Evolutionary conservation across 495 filamentous ascomycete genomes (phyloP).

Genomic region (Aspergillus indologenus): DNA sequence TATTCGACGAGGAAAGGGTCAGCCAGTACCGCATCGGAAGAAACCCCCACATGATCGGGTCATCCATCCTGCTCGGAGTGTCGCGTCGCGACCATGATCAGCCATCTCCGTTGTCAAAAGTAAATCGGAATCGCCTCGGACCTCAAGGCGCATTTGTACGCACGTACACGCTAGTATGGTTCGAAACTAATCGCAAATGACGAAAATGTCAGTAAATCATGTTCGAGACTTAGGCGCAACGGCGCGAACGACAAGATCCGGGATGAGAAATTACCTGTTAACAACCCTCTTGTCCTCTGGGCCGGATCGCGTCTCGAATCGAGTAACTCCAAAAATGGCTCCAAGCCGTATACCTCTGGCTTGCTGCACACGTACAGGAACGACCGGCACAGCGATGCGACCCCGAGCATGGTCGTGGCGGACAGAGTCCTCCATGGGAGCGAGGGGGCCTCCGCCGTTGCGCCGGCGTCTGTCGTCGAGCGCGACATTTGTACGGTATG

Average conservation of each 20-base stretch:
- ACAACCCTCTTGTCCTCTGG: conserved; percentile 67
- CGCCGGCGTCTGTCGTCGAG: conserved; percentile 36
- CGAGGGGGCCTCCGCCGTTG: conserved; percentile 42
- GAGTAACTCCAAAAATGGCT: conserved; percentile 69
- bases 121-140: conserved; percentile 9
- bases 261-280: conserved; percentile 63
- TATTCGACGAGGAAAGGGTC: conserved; percentile 58
- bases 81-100: conserved; percentile 31
- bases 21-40: conserved; percentile 69
- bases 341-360: conserved; percentile 65
- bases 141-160: conserved; percentile 22
- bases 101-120: conserved; percentile 17
- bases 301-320: conserved; percentile 68
- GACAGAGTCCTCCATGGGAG: conserved; percentile 42
- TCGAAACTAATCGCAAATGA: conserved; percentile 70
- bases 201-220: too few relatives aligned
- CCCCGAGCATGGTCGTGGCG: conserved; percentile 42
- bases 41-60: conserved; percentile 88
- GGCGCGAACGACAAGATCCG: background rate
- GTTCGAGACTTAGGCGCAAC: too few relatives aligned
- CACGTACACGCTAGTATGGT: conserved; percentile 95
- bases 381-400: conserved; percentile 45
- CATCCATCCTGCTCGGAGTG: conserved; percentile 67
- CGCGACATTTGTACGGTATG: conserved; percentile 18
- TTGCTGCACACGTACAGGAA: conserved; percentile 43